Evolutionary conservation across 1,139 yeast species (phyloP), one percentile per base, ranked within the genome.

Genomic region (Nadsonia commutata): DNA sequence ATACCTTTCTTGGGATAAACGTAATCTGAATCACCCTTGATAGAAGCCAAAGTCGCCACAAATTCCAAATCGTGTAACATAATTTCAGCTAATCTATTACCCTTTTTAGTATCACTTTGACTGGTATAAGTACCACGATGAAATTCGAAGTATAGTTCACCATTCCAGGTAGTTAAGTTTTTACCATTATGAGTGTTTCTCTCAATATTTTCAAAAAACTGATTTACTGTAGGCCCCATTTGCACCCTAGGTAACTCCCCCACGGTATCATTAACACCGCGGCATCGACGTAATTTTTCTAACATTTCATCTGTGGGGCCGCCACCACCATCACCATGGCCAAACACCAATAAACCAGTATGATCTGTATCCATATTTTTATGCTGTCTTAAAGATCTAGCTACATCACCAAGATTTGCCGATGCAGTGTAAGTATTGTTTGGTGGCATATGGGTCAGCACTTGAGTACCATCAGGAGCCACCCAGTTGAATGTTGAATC

Each of bases 281-380:
- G 73, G 59, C 90, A 80, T 54, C 97, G 76, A 59, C 97, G 76
- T 54, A 90, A 69, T 59, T 85, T 86, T 58, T 90, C 96, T 50
- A 90, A 57, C 95, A 86, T 88, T 56, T 82, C 95, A 39, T 82
- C 82, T 3, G 85, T 80, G 36, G 97, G 97, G 4, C 98, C 98
- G 51, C 97, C 97, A 49, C 98, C 98, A 53, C 98, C 98, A 57
- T 90, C 98, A 56, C 98, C 98, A 54, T 81, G 77, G 37, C 98
- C 98, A 55, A 76, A 90, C 44, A 86, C 68, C 57, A 90, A 66
- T 57, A 90, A 67, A 0, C 94, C 93, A 31, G 50, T 49, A 44
- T 84, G 90, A 43, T 80, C 88, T 52, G 77, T 76, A 46, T 86
- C 78, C 50, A 82, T 66, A 54, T 88, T 84, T 64, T 86, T 82